Base-by-base conservation (phyloP, 2,329 filamentous ascomycete species). In the Hymenoscyphus salicellus region DNA sequence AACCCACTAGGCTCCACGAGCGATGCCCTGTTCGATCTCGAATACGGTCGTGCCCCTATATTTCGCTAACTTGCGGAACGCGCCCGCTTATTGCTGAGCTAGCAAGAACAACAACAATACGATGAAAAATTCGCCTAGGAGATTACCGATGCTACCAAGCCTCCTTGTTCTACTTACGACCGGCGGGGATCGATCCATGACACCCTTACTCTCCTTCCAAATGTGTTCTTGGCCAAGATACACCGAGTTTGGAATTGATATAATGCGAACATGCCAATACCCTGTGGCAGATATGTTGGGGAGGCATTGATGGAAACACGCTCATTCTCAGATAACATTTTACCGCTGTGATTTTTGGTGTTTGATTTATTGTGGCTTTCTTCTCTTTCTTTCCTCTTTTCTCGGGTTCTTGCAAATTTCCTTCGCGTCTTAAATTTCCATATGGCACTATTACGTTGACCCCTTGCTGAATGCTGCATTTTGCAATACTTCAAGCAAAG, bases 1-100 rank as follows among this genome's bases (percentile, higher is more conserved):
- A 74, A 75, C 55, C 58, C 63, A 20, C 8, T 56, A 3, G 64
- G 68, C 1, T 74, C 72, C 3, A 74, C 70, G 2, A 1, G 3
- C 1, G 36, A 64, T 11, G 52, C 52, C 7, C 46, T 74, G 14
- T 17, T 30, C 2, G 20, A 62, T 14, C 52, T 74, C 0, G 71
- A 74, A 59, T 68, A 33, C n/a, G 61, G 61, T 14, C 49, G 32
- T 38, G 38, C 38, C 26, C 55, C 61, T 38, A 55, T 63, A 14
- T 63, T 63, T 38, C 61, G 61, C 20, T 62, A 62, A 55, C 7
- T 36, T 17, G n/a, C 23, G 5, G 55, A 7, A 14, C 6, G 10
- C 20, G 8, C 11, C 7, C 46, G 11, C 36, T 38, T 38, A 5
- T 38, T 14, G 36, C 36, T 38, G 14, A 38, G 36, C 36, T 17